A percentile compares a stretch with the other conserved stretches of the same genome.
These are phyloP conservation scores for Jasminum sambac DNA, from an alignment of 257 asterid species.

Conservation along the genomic window DNA sequence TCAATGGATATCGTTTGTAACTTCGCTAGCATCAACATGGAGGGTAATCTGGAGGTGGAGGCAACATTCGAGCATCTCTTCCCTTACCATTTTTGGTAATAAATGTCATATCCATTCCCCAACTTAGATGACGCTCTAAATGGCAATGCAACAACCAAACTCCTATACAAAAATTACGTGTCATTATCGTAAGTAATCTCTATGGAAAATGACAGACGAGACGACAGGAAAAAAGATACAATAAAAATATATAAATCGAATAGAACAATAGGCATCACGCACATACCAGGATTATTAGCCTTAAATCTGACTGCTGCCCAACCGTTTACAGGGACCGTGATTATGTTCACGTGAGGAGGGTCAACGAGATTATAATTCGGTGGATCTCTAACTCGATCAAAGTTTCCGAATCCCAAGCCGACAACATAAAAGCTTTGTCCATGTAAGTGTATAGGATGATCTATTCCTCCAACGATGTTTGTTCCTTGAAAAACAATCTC, in stretches of 20 bases:
- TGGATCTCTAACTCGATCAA: conserved; percentile 43
- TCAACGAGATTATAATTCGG: conserved; percentile 56
- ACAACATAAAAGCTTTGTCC: conserved; percentile 68
- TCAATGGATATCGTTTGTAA: background rate
- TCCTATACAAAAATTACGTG: conserved; percentile 24
- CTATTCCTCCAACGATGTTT: conserved; percentile 44
- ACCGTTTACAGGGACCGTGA: conserved; percentile 53
- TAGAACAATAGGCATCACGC: background rate
- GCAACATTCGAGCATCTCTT: conserved; percentile 32
- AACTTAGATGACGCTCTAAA: conserved; percentile 43
- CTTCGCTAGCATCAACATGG: conserved; percentile 22
- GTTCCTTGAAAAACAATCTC: conserved; percentile 66
- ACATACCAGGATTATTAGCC: conserved; percentile 75
- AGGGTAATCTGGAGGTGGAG: conserved; percentile 48
- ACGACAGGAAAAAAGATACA: background rate
- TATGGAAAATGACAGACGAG: background rate
- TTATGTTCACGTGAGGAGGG: conserved; percentile 55
- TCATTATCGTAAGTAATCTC: background rate
- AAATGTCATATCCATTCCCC: conserved; percentile 64
- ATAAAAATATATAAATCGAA: background rate
- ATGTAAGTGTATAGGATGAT: conserved; percentile 77
- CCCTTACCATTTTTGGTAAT: conserved; percentile 42
- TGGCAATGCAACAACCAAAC: conserved; percentile 69
- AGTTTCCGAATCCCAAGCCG: conserved; percentile 58
- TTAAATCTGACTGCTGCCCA: conserved; percentile 69